Evolutionary conservation across 352 stramenopile species (phyloP).

Genomic region (Phytophthora agathidicida): DNA sequence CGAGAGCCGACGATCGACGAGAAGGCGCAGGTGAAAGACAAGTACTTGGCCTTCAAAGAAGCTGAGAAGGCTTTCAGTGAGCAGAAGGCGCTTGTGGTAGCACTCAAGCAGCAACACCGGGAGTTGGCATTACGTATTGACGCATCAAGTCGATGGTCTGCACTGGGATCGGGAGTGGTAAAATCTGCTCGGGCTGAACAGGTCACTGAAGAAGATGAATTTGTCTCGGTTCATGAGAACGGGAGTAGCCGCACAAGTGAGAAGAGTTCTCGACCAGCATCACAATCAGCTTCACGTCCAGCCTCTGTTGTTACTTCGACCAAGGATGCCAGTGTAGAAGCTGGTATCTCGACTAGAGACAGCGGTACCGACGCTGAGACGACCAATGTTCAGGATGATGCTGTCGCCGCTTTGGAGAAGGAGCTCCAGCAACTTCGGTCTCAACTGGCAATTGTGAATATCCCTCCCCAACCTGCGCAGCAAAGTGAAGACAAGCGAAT

Average conservation of each 20-base stretch:
- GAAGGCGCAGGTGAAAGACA: constrained; percentile 76
- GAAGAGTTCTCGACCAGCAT: constrained; percentile 12
- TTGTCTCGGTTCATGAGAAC: not conserved
- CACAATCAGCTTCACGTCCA: constrained; percentile 5
- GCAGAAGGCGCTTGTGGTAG: constrained; percentile 42
- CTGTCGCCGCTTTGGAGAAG: constrained; percentile 25
- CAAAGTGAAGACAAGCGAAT: not conserved
- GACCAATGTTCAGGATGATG: constrained; percentile 6
- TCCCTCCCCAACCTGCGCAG: not conserved
- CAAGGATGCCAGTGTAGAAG: constrained; percentile 1
- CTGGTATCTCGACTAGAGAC: constrained; percentile 18
- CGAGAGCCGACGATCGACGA: constrained; percentile 78
- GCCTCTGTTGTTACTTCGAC: constrained; percentile 1
- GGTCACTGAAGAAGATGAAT: not conserved
- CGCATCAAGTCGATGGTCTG: constrained; percentile 54
- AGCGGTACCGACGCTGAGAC: constrained; percentile 15
- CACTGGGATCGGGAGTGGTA: constrained; percentile 30
- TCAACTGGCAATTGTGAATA: constrained; percentile 24
- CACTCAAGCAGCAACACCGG: constrained; percentile 58
- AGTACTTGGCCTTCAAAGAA: constrained; percentile 82
- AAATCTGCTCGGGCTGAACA: constrained; percentile 12
- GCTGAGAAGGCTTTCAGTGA: constrained; percentile 56
- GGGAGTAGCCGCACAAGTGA: constrained; percentile 1
- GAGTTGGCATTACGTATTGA: constrained; percentile 54
- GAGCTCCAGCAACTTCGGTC: constrained; percentile 38